Base-by-base conservation (phyloP, 306 rosid species). In the Amphicarpaea edgeworthii region DNA sequence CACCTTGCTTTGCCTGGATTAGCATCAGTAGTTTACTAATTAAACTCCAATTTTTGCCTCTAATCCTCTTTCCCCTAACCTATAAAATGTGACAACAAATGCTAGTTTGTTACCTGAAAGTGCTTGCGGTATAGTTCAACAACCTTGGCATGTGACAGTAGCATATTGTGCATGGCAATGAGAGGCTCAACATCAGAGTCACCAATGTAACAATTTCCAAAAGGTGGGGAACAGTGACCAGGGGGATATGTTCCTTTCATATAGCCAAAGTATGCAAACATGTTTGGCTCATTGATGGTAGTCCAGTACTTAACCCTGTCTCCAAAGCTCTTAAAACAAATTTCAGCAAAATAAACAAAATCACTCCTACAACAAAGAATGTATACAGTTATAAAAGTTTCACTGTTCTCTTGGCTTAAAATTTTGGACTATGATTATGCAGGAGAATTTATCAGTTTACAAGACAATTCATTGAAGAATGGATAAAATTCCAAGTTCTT, bases 121-220 rank as follows among this genome's bases (percentile, higher is more conserved):
- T 59, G 68, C 21, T 75, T 85, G 72, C 87, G 85, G 74, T 89
- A 91, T 55, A 86, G 26, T 0, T 83, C 76, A 72, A 76, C 93
- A 16, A 87, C 87, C 85, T 57, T 84, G 67, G 93, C 90, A 79
- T 89, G 97, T 42, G 93, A 77, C 24, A 91, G 70, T 37, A 91
- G 41, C 84, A 84, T 77, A 42, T 91, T 89, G 83, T 91, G 97
- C 92, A 26, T 1, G 30, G 30, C 32, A 3, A 82, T 24, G 38
- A 89, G 93, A 73, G 93, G 93, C 88, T 91, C 95, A 37, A 49
- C 41, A 49, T 86, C 86, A 1, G 97, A 86, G 71, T 89, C 76
- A 32, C 94, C 97, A 6, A 6, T 7, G 8, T 77, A 45, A 46
- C 97, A 91, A n/a, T 85, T 87, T 75, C 97, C 97, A 68, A 87